Conservation (phyloP, 176 grass and related monocot genomes). For the Carex kokanica region DNA sequence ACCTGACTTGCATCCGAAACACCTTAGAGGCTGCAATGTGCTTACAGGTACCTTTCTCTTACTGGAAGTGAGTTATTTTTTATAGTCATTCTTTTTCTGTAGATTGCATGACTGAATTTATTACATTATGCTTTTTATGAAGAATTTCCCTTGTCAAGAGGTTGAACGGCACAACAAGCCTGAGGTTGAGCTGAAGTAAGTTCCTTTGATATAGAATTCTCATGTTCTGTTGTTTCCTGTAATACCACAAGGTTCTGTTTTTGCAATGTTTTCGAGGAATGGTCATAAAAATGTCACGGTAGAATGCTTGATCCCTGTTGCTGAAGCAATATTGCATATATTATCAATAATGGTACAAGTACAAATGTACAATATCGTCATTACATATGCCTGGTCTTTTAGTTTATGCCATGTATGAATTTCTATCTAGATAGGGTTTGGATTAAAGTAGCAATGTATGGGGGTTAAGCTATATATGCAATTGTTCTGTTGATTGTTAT, state of each 20-base stretch:
- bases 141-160: constrained; percentile 99
- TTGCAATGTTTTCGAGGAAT: not conserved
- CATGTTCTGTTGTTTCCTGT: not conserved
- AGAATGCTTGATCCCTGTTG: not conserved
- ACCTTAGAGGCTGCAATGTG: constrained; percentile 97
- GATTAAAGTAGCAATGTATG: not conserved
- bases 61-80: too few relatives aligned
- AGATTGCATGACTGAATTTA: not conserved
- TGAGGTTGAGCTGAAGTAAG: constrained; percentile 93
- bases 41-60: constrained; percentile 57
- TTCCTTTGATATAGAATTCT: not conserved
- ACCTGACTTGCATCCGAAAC: constrained; percentile 90
- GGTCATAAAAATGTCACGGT: not conserved
- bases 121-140: constrained; percentile 5
- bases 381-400: not conserved
- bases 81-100: not conserved
- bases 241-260: not conserved
- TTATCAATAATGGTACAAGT: not conserved
- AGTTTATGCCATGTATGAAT: not conserved
- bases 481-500: not conserved
- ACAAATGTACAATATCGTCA: not conserved
- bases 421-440: not conserved
- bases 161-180: constrained; percentile 97
- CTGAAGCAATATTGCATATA: not conserved
- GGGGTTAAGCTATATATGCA: not conserved